These are phyloP conservation scores for fission yeast (Schizosaccharomyces pombe) DNA, from an alignment of 805 yeast genomes.

Conservation along the genomic window DNA sequence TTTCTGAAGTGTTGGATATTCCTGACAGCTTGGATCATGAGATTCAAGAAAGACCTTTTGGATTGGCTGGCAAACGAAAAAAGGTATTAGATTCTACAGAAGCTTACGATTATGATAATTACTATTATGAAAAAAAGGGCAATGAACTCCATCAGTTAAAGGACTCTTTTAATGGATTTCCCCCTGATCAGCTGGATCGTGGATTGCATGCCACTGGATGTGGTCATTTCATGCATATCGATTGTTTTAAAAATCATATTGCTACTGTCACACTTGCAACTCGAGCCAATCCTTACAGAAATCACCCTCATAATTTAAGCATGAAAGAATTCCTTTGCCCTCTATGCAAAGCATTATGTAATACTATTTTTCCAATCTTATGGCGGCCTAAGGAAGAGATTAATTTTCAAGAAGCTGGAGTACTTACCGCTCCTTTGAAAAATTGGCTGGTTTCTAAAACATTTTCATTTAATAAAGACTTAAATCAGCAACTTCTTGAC, in stretches of 20 bases:
- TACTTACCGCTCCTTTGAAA: not conserved
- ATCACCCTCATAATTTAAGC: conserved; percentile 50
- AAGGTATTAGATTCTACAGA: not conserved
- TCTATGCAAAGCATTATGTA: conserved; percentile 66
- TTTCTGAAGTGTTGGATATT: conserved; percentile 36
- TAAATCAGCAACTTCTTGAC: no score
- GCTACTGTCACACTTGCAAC: conserved; percentile 27
- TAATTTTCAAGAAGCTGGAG: not conserved
- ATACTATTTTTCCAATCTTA: conserved; percentile 56
- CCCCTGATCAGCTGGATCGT: conserved; percentile 12
- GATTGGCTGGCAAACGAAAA: not conserved
- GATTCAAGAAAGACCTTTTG: not conserved
- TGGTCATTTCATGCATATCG: conserved; percentile 81
- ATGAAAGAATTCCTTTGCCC: conserved; percentile 70
- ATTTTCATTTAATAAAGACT: no score
- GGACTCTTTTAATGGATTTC: conserved; percentile 55
- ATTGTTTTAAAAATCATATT: conserved; percentile 46
- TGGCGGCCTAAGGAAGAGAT: conserved; percentile 26
- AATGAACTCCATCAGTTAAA: conserved; percentile 5
- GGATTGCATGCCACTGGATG: conserved; percentile 40
- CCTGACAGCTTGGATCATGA: conserved; percentile 18
- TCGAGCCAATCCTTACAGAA: conserved; percentile 57
- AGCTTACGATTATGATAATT: not conserved
- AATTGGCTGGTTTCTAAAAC: not conserved
- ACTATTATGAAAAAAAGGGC: not conserved